Percentiles rank a stretch among this genome's conserved stretches.
Evolutionary conservation across 108 stramenopile species (phyloP).

Genomic region (Nannochloropsis salina): DNA sequence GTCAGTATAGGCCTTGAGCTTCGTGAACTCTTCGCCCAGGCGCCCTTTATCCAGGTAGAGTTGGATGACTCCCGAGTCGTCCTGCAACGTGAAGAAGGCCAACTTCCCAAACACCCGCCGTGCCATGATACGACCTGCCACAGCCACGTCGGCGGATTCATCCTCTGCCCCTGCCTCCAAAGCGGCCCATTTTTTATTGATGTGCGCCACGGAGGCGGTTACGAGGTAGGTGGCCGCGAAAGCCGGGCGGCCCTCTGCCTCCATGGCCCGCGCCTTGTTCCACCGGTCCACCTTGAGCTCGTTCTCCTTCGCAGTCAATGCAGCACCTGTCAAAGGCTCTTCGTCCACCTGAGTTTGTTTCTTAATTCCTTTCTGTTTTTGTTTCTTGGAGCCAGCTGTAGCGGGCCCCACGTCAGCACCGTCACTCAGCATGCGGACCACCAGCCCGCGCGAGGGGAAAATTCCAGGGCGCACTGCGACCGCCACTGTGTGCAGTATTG

Average conservation of each 20-base stretch:
- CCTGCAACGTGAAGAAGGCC: constrained; percentile 84
- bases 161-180: constrained; percentile 70
- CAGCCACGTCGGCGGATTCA: constrained; percentile 62
- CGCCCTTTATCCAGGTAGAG: constrained; percentile 87
- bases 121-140: constrained; percentile 89
- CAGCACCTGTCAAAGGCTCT: constrained; percentile 4
- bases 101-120: constrained; percentile 88
- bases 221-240: constrained; percentile 69
- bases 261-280: constrained; percentile 70
- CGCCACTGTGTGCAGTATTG: neutral
- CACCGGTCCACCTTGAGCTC: constrained; percentile 69
- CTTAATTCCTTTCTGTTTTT: neutral
- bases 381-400: constrained; percentile 8
- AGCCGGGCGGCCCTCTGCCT: constrained; percentile 67
- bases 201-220: constrained; percentile 60
- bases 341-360: neutral
- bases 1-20: constrained; percentile 80
- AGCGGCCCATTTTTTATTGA: constrained; percentile 60
- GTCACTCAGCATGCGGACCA: constrained; percentile 13
- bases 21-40: constrained; percentile 48
- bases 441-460: neutral
- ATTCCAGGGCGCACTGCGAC: neutral
- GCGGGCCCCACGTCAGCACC: neutral
- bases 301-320: constrained; percentile 42
- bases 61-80: constrained; percentile 61